These are phyloP conservation scores for Tetradesmus lagerheimii DNA, from an alignment of 139 green algal species.

Conservation along the genomic window DNA sequence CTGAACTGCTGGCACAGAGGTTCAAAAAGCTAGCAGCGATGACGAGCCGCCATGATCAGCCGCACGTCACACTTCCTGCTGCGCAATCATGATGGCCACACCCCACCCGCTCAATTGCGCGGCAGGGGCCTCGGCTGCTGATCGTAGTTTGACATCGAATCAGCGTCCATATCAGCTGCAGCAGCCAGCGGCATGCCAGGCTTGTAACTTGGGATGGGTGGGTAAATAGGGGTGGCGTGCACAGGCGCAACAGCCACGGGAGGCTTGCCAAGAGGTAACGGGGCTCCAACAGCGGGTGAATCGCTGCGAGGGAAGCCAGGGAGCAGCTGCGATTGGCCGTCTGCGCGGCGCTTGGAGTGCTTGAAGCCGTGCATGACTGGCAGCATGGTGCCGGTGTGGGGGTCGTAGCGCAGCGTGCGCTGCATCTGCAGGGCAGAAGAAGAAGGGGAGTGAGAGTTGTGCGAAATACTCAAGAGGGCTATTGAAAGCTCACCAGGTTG, in stretches of 20 bases:
- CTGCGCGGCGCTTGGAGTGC: constrained; percentile 9
- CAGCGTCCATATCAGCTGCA: neutral
- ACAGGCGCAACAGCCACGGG: neutral
- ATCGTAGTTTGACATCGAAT: neutral
- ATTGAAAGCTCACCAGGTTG: no score
- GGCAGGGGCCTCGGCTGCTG: neutral
- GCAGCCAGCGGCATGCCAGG: neutral
- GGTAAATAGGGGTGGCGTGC: neutral
- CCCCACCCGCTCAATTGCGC: neutral
- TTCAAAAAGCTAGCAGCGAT: no score
- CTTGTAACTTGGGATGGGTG: neutral
- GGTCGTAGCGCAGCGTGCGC: constrained; percentile 22
- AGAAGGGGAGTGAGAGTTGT: no score
- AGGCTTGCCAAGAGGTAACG: neutral
- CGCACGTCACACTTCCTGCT: no score
- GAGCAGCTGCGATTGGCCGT: neutral
- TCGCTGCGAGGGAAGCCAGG: neutral
- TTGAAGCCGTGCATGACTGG: constrained; percentile 27
- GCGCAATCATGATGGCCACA: no score
- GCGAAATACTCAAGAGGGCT: no score
- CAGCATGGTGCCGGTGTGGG: neutral
- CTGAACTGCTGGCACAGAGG: no score
- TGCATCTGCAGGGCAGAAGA: constrained; percentile 12
- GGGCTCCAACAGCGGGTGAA: neutral
- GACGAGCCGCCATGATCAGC: no score